Conservation (phyloP, 2,329 filamentous ascomycete genomes). For the Decorospora gaudefroyi region DNA sequence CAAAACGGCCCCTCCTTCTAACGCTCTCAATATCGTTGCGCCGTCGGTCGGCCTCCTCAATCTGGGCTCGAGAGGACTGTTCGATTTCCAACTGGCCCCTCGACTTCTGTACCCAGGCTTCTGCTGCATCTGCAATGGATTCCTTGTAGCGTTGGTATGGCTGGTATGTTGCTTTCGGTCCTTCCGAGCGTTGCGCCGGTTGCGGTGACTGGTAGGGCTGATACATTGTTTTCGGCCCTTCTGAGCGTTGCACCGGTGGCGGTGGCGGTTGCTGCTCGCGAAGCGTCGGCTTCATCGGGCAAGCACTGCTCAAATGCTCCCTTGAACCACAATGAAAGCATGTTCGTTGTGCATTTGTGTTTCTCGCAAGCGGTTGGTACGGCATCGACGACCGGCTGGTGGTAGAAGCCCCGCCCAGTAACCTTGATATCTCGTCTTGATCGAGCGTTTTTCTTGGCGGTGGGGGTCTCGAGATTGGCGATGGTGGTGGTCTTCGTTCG, state of each 20-base stretch:
- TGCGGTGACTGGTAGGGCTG: background rate
- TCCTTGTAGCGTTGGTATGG: constrained; percentile 19
- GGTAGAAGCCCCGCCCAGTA: constrained; percentile 25
- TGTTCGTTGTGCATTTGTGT: constrained; percentile 27
- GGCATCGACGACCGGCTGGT: constrained; percentile 15
- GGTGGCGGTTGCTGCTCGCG: constrained; percentile 19
- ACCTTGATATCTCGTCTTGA: constrained; percentile 34
- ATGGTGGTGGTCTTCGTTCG: constrained; percentile 5
- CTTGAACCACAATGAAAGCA: constrained; percentile 40
- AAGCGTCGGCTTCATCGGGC: constrained; percentile 34
- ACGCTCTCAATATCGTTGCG: constrained; percentile 27
- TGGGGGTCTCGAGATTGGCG: constrained; percentile 7
- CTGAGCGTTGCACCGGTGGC: constrained; percentile 1
- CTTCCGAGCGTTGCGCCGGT: constrained; percentile 7
- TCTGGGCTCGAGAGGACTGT: constrained; percentile 11
- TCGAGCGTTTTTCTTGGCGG: constrained; percentile 31
- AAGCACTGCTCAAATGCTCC: constrained; percentile 31
- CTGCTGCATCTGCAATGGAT: constrained; percentile 34
- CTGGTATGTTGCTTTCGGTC: constrained; percentile 11
- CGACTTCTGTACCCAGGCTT: constrained; percentile 32
- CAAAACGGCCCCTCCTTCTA: constrained; percentile 34
- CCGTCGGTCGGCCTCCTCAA: constrained; percentile 23
- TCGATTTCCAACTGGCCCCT: constrained; percentile 21
- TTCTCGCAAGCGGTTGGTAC: constrained; percentile 32
- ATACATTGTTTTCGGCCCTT: too few species aligned